Conservation (phyloP, 1,284 basidiomycete genomes). For the Paramarasmius palmivorus region DNA sequence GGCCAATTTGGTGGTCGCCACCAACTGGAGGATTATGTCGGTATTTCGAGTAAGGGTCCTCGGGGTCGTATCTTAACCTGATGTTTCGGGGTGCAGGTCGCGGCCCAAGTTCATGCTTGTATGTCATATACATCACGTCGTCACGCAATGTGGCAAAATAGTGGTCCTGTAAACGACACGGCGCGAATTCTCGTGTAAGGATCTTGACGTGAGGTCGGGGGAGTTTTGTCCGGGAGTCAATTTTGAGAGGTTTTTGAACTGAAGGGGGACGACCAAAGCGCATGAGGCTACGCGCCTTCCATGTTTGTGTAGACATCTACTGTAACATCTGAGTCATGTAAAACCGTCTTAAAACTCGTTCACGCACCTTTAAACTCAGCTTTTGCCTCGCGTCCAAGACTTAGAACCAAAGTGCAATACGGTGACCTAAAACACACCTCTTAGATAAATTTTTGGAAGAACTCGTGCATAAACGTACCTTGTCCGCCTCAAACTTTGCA, state of each 20-base stretch:
- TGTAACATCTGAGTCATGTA: no score
- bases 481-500: no score
- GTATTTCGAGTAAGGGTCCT: conserved; percentile 78
- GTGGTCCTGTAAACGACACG: conserved; percentile 81
- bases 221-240: conserved; percentile 50
- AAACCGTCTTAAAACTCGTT: no score
- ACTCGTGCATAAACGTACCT: no score
- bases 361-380: no score
- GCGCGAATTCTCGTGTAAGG: conserved; percentile 69
- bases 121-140: conserved; percentile 95
- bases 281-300: conserved; percentile 26
- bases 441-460: no score
- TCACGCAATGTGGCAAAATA: conserved; percentile 84
- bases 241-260: conserved; percentile 45
- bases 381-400: no score
- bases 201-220: conserved; percentile 68
- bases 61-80: conserved; percentile 73
- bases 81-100: conserved; percentile 57
- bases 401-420: no score
- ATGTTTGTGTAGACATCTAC: no score
- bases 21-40: conserved; percentile 75
- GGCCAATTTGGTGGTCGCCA: conserved; percentile 60
- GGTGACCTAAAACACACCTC: no score
- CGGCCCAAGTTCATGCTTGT: conserved; percentile 68
- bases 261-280: conserved; percentile 50